phyloP scores from a whole-genome alignment of 805 yeast species.

The Lipomyces spencermartinsiae region DNA sequence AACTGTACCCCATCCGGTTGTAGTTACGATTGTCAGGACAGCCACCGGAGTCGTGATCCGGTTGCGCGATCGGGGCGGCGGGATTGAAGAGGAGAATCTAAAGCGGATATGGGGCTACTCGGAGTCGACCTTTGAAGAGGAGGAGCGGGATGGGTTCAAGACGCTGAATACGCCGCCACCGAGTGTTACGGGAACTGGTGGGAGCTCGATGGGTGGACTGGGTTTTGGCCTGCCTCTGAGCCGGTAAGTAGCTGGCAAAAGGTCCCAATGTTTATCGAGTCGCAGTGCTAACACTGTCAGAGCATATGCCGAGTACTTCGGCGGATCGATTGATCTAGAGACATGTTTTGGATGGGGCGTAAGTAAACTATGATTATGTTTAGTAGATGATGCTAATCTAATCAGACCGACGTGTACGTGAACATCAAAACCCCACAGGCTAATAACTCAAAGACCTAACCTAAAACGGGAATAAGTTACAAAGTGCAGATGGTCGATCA shows the following conservation, averaged over 20 bases:
- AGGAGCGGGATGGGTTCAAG: constrained; percentile 56
- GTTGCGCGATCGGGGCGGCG: constrained; percentile 87
- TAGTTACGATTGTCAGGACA: constrained; percentile 56
- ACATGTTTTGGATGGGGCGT: constrained; percentile 74
- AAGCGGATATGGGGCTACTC: constrained; percentile 82
- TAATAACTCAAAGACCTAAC: too few relatives aligned
- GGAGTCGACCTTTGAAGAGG: constrained; percentile 73
- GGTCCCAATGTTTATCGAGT: background rate
- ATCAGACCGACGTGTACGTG: constrained; percentile 39
- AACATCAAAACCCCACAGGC: constrained; percentile 25
- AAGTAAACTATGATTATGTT: constrained; percentile 6
- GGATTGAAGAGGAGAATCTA: constrained; percentile 72
- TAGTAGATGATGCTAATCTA: constrained; percentile 5
- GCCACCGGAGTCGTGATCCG: constrained; percentile 64
- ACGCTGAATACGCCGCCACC: constrained; percentile 70
- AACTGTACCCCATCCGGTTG: constrained; percentile 45
- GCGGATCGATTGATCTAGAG: constrained; percentile 72
- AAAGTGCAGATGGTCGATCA: too few relatives aligned
- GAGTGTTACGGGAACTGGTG: constrained; percentile 58
- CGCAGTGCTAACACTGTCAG: constrained; percentile 39
- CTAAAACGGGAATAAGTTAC: too few relatives aligned
- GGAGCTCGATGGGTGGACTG: constrained; percentile 84
- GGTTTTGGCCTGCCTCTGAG: constrained; percentile 94
- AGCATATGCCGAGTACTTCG: constrained; percentile 75
- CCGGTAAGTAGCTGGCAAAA: constrained; percentile 5